Base-by-base conservation (phyloP, 2,329 filamentous ascomycete genomes). In the Ascochyta lentis region DNA sequence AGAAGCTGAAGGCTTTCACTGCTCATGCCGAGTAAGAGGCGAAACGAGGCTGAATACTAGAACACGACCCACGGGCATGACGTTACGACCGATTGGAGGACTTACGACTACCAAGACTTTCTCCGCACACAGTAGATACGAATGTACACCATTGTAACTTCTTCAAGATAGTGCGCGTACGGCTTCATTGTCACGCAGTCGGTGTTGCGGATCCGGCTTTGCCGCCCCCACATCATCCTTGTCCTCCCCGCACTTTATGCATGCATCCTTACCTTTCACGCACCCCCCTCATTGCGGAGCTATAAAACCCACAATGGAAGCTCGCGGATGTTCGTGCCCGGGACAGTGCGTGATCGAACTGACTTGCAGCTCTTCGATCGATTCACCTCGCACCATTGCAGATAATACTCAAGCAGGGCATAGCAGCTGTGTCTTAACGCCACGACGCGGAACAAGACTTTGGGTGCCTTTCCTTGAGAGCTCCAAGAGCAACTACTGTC, bases 1-100 rank as follows among this genome's bases (percentile, higher is more conserved):
- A 78, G 49, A 76, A 73, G 15, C 62, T 84, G 63, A 76, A 81
- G 40, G 68, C 81, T 34, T 85, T 82, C 70, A 78, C 77, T 38
- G 79, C 81, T 7, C 83, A 74, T 44, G 77, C 76, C 5, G 77
- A 79, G 68, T 78, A 75, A 42, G 29, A 35, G n/a, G 37, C 41
- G 31, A 2, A 33, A 54, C 59, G 50, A 59, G 58, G 60, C 57
- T 66, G 57, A 56, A 54, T 34, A 16, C 33, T 35, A 6, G 9
- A 35, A n/a, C 13, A 16, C 19, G 37, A 24, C 23, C 13, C 39
- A 51, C 56, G 60, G 60, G 43, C 44, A 49, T 54, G 50, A 54
- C 42, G 33, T 49, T 42, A 56, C 47, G 50, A 45, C 52, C 58
- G 56, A 67, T 66, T 67, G 61, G 63, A 60, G 54, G 58, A 58